Conservation (phyloP, 2,329 filamentous ascomycete genomes). For the Ophiosphaerella narmari region DNA sequence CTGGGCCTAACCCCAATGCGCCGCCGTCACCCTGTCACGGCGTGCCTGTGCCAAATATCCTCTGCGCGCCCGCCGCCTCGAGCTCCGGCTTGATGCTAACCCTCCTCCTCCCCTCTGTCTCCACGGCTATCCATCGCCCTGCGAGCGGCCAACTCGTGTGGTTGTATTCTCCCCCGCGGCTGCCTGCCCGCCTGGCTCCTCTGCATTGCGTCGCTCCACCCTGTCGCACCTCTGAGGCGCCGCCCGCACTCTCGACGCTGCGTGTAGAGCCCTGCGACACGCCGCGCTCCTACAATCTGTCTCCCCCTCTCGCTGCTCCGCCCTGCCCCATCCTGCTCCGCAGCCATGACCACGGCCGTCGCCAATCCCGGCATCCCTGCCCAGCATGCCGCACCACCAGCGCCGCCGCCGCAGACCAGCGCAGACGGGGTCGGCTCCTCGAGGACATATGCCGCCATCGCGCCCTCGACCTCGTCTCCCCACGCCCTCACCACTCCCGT, state of each 20-base stretch:
- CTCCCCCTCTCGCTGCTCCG: slow-evolving; percentile 12
- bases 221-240: slow-evolving; percentile 26
- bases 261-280: slow-evolving; percentile 43
- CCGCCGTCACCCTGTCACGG: too few species aligned
- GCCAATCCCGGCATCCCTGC: slow-evolving; percentile 49
- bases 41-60: slow-evolving; percentile 3
- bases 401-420: slow-evolving; percentile 1
- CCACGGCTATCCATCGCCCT: background rate
- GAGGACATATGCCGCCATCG: slow-evolving; percentile 51
- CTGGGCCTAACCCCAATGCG: too few species aligned
- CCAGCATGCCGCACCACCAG: slow-evolving; percentile 44
- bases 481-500: slow-evolving; percentile 44
- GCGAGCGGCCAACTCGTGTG: too few species aligned
- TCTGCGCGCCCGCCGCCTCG: background rate
- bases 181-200: slow-evolving; percentile 2
- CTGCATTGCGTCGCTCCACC: slow-evolving; percentile 13
- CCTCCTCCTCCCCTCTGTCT: background rate
- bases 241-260: slow-evolving; percentile 35
- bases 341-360: slow-evolving; percentile 54
- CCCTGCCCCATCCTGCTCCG: slow-evolving; percentile 15
- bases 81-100: background rate
- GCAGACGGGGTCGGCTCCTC: slow-evolving; percentile 45
- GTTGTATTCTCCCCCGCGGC: too few species aligned
- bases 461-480: slow-evolving; percentile 48
- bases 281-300: slow-evolving; percentile 35